Conservation (phyloP, 2,329 filamentous ascomycete species). For the Beauveria medogensis region DNA sequence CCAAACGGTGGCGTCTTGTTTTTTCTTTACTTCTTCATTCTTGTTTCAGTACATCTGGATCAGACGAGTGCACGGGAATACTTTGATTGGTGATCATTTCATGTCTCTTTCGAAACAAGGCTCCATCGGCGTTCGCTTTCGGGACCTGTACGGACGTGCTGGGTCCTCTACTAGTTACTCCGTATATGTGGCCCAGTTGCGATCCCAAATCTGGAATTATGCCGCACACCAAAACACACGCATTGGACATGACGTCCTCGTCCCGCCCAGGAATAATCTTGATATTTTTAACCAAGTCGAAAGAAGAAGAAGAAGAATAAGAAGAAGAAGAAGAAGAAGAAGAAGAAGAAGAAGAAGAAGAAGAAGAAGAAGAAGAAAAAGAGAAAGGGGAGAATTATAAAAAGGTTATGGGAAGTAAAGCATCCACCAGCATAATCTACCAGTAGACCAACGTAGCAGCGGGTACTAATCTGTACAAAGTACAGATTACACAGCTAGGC, state of each 20-base stretch:
- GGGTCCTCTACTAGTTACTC: not conserved
- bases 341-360: not conserved
- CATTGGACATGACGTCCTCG: not conserved
- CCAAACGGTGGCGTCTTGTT: not conserved
- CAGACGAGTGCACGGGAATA: not conserved
- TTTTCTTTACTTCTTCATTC: no score
- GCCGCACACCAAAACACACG: not conserved
- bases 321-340: not conserved
- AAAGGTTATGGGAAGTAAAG: no score
- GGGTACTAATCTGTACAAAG: no score
- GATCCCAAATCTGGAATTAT: not conserved
- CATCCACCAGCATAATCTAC: no score
- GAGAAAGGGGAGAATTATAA: no score
- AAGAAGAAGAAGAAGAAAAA: no score
- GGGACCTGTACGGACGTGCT: no score
- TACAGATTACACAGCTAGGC: no score
- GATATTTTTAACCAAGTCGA: not conserved
- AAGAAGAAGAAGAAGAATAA: not conserved
- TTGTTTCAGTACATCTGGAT: not conserved
- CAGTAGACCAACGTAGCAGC: no score
- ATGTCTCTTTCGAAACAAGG: no score
- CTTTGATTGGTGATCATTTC: not conserved
- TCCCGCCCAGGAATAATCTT: slow-evolving; percentile 4
- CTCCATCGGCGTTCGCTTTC: no score
- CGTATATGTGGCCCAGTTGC: not conserved